Conservation (phyloP, 2,329 filamentous ascomycete genomes). For the Gnomoniopsis sp. region DNA sequence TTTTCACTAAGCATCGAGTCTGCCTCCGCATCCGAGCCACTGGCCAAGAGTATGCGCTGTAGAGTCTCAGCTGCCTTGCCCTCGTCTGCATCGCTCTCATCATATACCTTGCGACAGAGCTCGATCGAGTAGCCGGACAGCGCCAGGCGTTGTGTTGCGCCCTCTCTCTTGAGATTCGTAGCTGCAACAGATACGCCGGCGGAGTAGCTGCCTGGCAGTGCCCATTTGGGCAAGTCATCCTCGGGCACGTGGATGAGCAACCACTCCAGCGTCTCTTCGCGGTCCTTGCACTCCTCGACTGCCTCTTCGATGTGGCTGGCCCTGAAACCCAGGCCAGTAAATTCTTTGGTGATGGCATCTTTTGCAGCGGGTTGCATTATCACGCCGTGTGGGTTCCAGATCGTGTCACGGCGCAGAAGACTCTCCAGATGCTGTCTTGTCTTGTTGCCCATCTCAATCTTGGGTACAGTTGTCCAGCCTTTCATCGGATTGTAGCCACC, state of each 20-base stretch:
- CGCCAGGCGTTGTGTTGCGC: conserved; percentile 75
- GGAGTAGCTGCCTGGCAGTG: conserved; percentile 84
- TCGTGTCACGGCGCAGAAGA: conserved; percentile 70
- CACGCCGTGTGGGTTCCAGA: conserved; percentile 83
- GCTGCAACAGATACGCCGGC: conserved; percentile 85
- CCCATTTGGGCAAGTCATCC: conserved; percentile 91
- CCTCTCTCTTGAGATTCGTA: conserved; percentile 76
- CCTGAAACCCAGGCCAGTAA: conserved; percentile 81
- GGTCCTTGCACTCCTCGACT: conserved; percentile 79
- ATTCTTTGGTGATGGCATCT: conserved; percentile 64
- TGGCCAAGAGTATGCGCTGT: conserved; percentile 63
- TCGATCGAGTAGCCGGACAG: conserved; percentile 82
- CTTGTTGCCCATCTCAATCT: conserved; percentile 86
- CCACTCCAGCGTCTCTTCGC: conserved; percentile 93
- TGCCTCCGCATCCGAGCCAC: conserved; percentile 31
- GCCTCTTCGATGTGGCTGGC: conserved; percentile 87
- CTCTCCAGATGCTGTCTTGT: conserved; percentile 77
- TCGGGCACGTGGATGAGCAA: conserved; percentile 94
- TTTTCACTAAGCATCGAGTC: conserved; percentile 21
- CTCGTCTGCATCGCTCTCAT: conserved; percentile 69
- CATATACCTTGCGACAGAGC: conserved; percentile 74
- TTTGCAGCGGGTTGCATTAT: conserved; percentile 58
- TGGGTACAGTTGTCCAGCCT: conserved; percentile 80
- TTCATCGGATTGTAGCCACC: conserved; percentile 52
- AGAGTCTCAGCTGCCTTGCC: conserved; percentile 73